These are phyloP conservation scores for Yamadazyma membranifaciens DNA, from an alignment of 1,139 yeast genomes.

Conservation along the genomic window DNA sequence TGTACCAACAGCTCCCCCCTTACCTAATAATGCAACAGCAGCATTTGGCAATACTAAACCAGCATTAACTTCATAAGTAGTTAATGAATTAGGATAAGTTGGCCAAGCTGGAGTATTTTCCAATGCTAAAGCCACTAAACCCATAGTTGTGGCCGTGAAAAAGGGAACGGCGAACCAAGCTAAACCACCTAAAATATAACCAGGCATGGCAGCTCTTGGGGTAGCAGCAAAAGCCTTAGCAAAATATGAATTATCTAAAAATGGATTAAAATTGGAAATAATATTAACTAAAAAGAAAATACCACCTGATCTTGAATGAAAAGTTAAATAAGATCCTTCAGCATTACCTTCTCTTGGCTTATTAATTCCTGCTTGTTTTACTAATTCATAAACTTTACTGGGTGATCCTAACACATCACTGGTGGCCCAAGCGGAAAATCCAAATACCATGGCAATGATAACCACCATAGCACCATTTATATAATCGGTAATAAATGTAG, in stretches of 20 bases:
- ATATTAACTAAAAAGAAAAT: slow-evolving; percentile 80
- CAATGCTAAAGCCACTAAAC: slow-evolving; percentile 72
- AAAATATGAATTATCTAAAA: slow-evolving; percentile 87
- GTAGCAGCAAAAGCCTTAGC: slow-evolving; percentile 86
- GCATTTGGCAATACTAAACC: slow-evolving; percentile 87
- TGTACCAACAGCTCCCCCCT: slow-evolving; percentile 82
- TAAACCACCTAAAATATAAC: slow-evolving; percentile 85
- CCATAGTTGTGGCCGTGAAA: slow-evolving; percentile 79
- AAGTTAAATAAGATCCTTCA: slow-evolving; percentile 74
- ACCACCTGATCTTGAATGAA: slow-evolving; percentile 75
- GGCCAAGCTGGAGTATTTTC: slow-evolving; percentile 72
- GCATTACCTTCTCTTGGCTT: slow-evolving; percentile 74
- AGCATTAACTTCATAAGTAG: slow-evolving; percentile 67
- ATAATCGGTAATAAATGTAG: slow-evolving; percentile 86
- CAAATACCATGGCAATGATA: slow-evolving; percentile 59
- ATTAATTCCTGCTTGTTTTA: slow-evolving; percentile 54
- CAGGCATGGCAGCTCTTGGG: slow-evolving; percentile 85
- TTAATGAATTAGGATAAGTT: slow-evolving; percentile 66
- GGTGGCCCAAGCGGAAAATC: slow-evolving; percentile 64
- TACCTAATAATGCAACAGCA: slow-evolving; percentile 80
- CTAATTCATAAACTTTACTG: slow-evolving; percentile 69
- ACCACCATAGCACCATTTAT: slow-evolving; percentile 68
- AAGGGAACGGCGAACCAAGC: slow-evolving; percentile 92
- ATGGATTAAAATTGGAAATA: slow-evolving; percentile 88
- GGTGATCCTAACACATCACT: slow-evolving; percentile 71